phyloP scores from a whole-genome alignment of 768 basidiomycete species.

The Tricholoma bakamatsutake region DNA sequence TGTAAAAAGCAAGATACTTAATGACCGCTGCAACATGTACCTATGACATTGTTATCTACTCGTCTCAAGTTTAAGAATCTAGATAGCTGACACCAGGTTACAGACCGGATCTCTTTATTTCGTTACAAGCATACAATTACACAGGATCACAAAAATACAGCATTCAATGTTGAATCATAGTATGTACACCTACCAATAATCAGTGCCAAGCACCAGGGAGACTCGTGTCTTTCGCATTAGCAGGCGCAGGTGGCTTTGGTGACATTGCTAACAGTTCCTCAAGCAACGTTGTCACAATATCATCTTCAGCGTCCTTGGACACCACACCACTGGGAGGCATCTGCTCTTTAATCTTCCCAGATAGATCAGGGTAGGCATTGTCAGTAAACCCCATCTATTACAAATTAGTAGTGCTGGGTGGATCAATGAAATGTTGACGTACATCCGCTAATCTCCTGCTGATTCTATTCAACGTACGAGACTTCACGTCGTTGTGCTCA shows the following conservation, averaged over 20 bases:
- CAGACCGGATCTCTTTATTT: too few species aligned
- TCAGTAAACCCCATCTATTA: slow-evolving; percentile 75
- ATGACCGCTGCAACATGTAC: too few species aligned
- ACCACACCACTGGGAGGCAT: slow-evolving; percentile 36
- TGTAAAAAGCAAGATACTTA: too few species aligned
- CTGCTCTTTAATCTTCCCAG: slow-evolving; percentile 43
- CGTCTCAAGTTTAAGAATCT: too few species aligned
- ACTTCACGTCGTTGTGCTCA: slow-evolving; percentile 24
- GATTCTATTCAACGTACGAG: slow-evolving; percentile 45
- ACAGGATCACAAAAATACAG: too few species aligned
- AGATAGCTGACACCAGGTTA: too few species aligned
- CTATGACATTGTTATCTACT: too few species aligned
- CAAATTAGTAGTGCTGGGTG: slow-evolving; percentile 5
- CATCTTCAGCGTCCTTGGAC: slow-evolving; percentile 55
- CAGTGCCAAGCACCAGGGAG: slow-evolving; percentile 45
- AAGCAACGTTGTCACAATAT: slow-evolving; percentile 57
- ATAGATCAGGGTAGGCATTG: slow-evolving; percentile 46
- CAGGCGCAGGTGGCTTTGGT: slow-evolving; percentile 30
- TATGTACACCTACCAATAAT: background rate
- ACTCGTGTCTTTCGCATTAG: slow-evolving; percentile 26
- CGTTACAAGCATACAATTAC: background rate
- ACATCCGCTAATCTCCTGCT: slow-evolving; percentile 60
- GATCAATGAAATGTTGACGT: slow-evolving; percentile 2
- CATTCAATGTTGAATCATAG: background rate
- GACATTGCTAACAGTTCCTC: slow-evolving; percentile 49